phyloP scores from a whole-genome alignment of 2,329 filamentous ascomycete species.

The Colletotrichum falcatum region DNA sequence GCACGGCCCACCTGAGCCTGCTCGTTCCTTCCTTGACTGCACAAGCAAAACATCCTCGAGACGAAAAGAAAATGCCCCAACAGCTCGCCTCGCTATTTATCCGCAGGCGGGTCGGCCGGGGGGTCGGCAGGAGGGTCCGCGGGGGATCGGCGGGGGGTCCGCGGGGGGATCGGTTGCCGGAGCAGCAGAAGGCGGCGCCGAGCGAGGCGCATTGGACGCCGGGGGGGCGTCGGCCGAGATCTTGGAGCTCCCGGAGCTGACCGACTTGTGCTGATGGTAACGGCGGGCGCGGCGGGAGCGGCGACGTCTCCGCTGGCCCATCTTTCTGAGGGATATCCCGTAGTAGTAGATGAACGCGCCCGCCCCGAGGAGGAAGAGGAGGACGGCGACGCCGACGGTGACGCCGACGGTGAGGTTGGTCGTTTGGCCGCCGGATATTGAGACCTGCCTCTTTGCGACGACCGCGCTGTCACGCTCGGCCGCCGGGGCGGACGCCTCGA shows the following conservation, averaged over 20 bases:
- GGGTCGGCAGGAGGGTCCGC: constrained; percentile 16
- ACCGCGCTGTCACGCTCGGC: background rate
- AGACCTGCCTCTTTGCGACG: constrained; percentile 31
- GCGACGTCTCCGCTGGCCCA: constrained; percentile 47
- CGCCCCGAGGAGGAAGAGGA: constrained; percentile 53
- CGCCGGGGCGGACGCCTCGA: background rate
- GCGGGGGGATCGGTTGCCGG: constrained; percentile 17
- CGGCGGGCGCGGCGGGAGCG: constrained; percentile 42
- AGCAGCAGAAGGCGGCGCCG: constrained; percentile 14
- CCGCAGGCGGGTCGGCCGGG: constrained; percentile 21
- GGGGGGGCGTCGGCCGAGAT: constrained; percentile 45
- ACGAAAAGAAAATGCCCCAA: background rate
- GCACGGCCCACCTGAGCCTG: constrained; percentile 1
- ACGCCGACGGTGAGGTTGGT: constrained; percentile 58
- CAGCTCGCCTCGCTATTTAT: constrained; percentile 9
- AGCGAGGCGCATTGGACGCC: constrained; percentile 19
- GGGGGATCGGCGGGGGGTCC: constrained; percentile 25
- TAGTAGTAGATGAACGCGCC: constrained; percentile 56
- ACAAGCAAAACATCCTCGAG: background rate
- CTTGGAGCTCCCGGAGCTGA: constrained; percentile 50
- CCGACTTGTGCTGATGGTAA: constrained; percentile 45
- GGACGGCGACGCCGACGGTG: constrained; percentile 56
- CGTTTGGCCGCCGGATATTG: constrained; percentile 43
- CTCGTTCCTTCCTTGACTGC: background rate
- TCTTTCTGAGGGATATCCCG: constrained; percentile 52